phyloP scores from a whole-genome alignment of 2,329 filamentous ascomycete genomes.

The Pleoardoris graminearum region DNA sequence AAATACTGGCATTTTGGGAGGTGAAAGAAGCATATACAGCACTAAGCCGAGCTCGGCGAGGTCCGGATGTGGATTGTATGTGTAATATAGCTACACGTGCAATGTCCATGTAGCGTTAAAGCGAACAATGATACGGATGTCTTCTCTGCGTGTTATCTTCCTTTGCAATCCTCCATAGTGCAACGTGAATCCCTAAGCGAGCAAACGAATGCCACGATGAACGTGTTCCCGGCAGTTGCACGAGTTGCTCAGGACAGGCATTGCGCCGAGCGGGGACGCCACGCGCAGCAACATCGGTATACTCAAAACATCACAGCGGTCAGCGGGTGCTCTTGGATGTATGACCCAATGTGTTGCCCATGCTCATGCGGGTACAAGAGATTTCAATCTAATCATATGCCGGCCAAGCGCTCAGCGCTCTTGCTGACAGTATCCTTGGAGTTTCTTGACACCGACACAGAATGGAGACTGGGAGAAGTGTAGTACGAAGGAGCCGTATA shows the following conservation, averaged over 20 bases:
- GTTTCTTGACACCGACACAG: too few species aligned
- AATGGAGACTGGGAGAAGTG: too few species aligned
- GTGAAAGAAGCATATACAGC: too few species aligned
- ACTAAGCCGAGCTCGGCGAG: too few species aligned
- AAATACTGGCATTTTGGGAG: too few species aligned
- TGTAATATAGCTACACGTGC: conserved; percentile 1
- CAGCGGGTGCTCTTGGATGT: too few species aligned
- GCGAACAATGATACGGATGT: not conserved
- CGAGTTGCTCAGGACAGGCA: not conserved
- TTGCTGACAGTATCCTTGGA: too few species aligned
- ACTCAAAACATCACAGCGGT: not conserved
- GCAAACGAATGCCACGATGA: conserved; percentile 2
- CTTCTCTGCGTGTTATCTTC: not conserved
- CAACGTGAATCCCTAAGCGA: conserved; percentile 4
- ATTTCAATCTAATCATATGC: too few species aligned
- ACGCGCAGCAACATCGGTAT: conserved; percentile 3
- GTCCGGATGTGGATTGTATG: conserved; percentile 2
- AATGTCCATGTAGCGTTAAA: conserved; percentile 1
- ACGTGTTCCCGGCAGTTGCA: not conserved
- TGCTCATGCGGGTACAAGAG: too few species aligned
- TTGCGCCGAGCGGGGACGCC: conserved; percentile 1
- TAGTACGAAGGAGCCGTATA: too few species aligned
- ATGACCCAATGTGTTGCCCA: too few species aligned
- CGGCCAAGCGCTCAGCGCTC: too few species aligned
- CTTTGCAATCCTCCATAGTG: conserved; percentile 1